A percentile compares a stretch with the other conserved stretches of the same genome.
phyloP scores from a whole-genome alignment of 1,284 basidiomycete genomes.

The Leccinum pachyderme region DNA sequence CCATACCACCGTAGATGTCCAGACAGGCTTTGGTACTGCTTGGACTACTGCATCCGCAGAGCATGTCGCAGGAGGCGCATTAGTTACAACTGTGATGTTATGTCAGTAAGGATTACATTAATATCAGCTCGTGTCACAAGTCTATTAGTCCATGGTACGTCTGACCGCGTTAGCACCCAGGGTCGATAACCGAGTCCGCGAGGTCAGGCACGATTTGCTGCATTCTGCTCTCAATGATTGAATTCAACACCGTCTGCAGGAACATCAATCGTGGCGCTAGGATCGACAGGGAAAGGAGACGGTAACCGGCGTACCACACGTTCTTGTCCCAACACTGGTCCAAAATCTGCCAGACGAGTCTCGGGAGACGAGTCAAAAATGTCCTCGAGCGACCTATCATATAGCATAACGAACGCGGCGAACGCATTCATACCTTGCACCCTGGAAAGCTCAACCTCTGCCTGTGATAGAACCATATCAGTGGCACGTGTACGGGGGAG shows the following conservation, averaged over 20 bases:
- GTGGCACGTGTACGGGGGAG: constrained; percentile 10
- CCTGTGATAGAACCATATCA: constrained; percentile 36
- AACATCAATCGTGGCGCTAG: constrained; percentile 7
- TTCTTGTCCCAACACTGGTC: constrained; percentile 46
- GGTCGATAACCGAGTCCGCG: constrained; percentile 11
- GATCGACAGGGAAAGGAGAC: constrained; percentile 2
- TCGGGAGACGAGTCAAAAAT: constrained; percentile 53
- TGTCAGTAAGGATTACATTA: constrained; percentile 32
- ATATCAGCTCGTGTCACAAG: constrained; percentile 23
- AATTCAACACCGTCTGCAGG: constrained; percentile 37
- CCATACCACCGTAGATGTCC: constrained; percentile 3
- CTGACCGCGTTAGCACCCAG: constrained; percentile 15
- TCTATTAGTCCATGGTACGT: constrained; percentile 4
- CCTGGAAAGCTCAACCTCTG: constrained; percentile 51
- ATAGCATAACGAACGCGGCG: constrained; percentile 59
- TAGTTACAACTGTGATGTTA: constrained; percentile 31
- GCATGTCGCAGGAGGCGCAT: constrained; percentile 14
- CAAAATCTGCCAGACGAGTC: constrained; percentile 47
- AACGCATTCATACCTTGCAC: constrained; percentile 65
- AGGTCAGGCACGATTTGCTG: constrained; percentile 28
- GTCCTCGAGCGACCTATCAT: constrained; percentile 50
- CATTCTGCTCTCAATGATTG: constrained; percentile 38
- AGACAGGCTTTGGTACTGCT: constrained; percentile 20
- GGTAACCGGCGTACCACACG: constrained; percentile 48
- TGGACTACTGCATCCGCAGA: constrained; percentile 23